Base-by-base conservation (phyloP, 768 basidiomycete genomes). In the Zangia roseola region DNA sequence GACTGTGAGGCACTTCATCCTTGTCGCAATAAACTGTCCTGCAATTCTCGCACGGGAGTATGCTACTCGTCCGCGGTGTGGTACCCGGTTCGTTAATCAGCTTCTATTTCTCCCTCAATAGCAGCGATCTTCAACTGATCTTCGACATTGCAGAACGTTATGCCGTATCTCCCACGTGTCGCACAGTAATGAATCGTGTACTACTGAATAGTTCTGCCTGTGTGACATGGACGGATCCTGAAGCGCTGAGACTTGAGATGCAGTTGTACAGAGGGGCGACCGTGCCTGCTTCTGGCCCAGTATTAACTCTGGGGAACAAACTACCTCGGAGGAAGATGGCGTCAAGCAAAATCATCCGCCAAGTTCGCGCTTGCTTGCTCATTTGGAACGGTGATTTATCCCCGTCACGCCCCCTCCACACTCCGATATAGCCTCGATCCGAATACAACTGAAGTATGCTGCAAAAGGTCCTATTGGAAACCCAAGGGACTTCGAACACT, bases 51-150 rank as follows among this genome's bases (percentile, higher is more conserved):
- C 36, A 38, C 31, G 37, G 34, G 35, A 20, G 10, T 43, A 41
- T 35, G 41, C 17, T 35, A 34, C 43, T 49, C 60, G 31, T 43
- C 33, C 26, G 17, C 38, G 24, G 19, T 36, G 24, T 36, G 46
- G 33, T 45, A 43, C 23, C 28, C 37, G 28, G 40, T 37, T 49
- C 49, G 62, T 56, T 47, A 54, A 63, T 65, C 49, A 36, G n/a
- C 57, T 62, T 65, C 60, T 45, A 46, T 58, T 6, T 58, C 49
- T 35, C 61, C 47, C 47, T 45, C 62, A 41, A 55, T 40, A 45
- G 57, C 34, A 65, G 54, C 53, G 63, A 63, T 63, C 62, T 59
- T 60, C 62, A 53, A 63, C 51, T 53, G 62, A 63, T 62, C 53
- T 64, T 62, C 59, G 49, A 28, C 40, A 35, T 51, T 48, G 38